Evolutionary conservation across 2,329 filamentous ascomycete genomes (phyloP), one percentile per base, ranked within the genome.

Genomic region (Clarireedia homoeocarpa): DNA sequence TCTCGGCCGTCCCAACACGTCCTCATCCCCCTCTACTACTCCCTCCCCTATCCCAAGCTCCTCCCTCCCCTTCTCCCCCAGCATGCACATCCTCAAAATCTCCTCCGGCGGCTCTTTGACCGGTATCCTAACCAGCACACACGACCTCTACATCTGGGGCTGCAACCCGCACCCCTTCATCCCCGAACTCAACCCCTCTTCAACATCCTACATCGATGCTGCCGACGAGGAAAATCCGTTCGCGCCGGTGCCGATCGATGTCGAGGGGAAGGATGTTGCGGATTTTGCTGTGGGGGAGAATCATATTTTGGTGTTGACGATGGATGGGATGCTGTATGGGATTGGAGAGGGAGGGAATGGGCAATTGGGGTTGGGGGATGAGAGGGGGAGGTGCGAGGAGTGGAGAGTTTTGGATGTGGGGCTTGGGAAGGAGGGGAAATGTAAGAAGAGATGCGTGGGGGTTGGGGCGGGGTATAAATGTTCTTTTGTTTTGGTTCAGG

Each of bases 141-240:
- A 77, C 34, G 79, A 82, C 56, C 67, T 85, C 2, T 88, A 87
- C 63, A 66, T 79, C 24, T 88, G 84, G 83, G 84, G 84, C 30
- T 67, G 69, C 4, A 55, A 62, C 38, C 58, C 60, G 1, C 53
- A 63, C 9, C 40, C 57, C 17, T 57, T 58, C 20, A 38, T 65
- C 6, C 45, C 66, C 2, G 56, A 61, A 17, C 56, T 45, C 52
- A 20, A 20, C 23, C 20, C 23, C 17, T 26, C 15, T 7, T 10
- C n/a, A 6, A 20, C 44, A 17, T 47, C 51, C 7, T 20, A 24
- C 12, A 15, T 27, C n/a, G 20, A 17, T 4, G 12, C 15, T 3
- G 7, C 15, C 4, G 7, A 17, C 64, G 26, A 53, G 27, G 40
- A 59, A 2, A 30, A 30, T 10, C 27, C 27, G 2, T 30, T 30